These are phyloP conservation scores for Coniochaeta hoffmannii DNA, from an alignment of 2,329 filamentous ascomycete species.

Conservation along the genomic window DNA sequence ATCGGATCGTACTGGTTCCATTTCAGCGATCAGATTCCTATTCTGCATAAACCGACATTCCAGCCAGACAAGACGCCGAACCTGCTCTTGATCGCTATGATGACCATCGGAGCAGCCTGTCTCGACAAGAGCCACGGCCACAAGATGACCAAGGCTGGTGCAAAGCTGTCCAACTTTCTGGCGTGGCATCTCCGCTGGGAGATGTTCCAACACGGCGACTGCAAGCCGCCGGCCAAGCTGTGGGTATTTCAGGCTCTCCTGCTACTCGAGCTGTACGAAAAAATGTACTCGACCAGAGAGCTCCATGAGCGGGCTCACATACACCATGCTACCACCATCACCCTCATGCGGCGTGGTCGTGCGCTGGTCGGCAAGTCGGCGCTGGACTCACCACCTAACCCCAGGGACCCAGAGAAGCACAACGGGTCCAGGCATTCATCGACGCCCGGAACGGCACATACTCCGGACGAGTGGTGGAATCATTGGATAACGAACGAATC, in stretches of 20 bases:
- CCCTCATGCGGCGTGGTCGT: slow-evolving; percentile 87
- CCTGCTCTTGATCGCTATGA: slow-evolving; percentile 77
- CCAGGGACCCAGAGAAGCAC: slow-evolving; percentile 48
- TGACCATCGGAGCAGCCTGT: slow-evolving; percentile 86
- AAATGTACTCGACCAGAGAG: slow-evolving; percentile 90
- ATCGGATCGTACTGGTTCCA: slow-evolving; percentile 91
- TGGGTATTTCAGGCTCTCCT: slow-evolving; percentile 94
- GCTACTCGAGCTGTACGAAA: slow-evolving; percentile 88
- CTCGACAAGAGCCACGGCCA: slow-evolving; percentile 75
- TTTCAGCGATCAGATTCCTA: slow-evolving; percentile 89
- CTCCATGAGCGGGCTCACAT: slow-evolving; percentile 94
- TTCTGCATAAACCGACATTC: slow-evolving; percentile 91
- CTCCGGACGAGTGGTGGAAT: slow-evolving; percentile 87
- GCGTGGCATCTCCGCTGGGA: slow-evolving; percentile 94
- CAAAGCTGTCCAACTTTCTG: slow-evolving; percentile 79
- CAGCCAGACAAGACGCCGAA: slow-evolving; percentile 80
- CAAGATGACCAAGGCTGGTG: slow-evolving; percentile 66
- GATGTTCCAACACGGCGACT: slow-evolving; percentile 86
- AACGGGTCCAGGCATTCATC: slow-evolving; percentile 54
- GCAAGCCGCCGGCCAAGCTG: slow-evolving; percentile 83
- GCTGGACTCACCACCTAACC: slow-evolving; percentile 74
- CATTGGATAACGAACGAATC: slow-evolving; percentile 94
- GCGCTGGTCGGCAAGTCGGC: slow-evolving; percentile 82
- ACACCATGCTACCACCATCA: slow-evolving; percentile 91
- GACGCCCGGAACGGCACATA: slow-evolving; percentile 55